Base-by-base conservation (phyloP, 352 stramenopile species). In the Phytophthora tentaculata region DNA sequence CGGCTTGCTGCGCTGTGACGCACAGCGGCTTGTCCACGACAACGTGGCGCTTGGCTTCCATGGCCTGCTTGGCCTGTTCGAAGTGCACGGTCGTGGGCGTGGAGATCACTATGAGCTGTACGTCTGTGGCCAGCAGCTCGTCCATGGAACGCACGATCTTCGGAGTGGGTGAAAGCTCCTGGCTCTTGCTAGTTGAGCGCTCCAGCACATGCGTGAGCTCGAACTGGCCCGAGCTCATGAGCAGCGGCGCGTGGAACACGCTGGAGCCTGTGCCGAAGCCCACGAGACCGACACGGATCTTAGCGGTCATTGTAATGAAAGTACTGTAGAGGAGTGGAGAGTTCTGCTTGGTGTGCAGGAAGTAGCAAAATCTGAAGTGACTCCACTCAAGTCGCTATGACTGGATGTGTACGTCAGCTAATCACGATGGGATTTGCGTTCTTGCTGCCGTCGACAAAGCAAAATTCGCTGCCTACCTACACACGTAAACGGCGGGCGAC, bases 11-110 rank as follows among this genome's bases (percentile, higher is more conserved):
- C 2, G 75, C 69, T 17, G 79, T 82, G 71, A 91, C 72, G 54
- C 81, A 88, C 45, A 93, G 69, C 50, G 85, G 85, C 60, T 93
- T 93, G 74, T 93, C 85, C 32, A 90, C 81, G 8, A 93, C 77
- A 17, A 93, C 83, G 64, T 93, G 83, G 68, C 85, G 84, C 70
- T 90, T 91, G 48, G 83, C 83, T 45, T 81, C 57, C 51, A 93
- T 84, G 20, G 74, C 81, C 51, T 86, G 74, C 59, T 91, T 91
- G 24, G 81, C 85, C 55, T 91, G 85, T 58, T 84, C 80, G 61
- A 91, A 93, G 71, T 93, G 85, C 64, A 90, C 74, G 23, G 79
- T 74, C 37, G 85, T 93, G 4, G 85, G 85, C 32, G 85, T 93
- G 7, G 83, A 88, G 66, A 93, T 90, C 16, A 93, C 83, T 44